phyloP scores from a whole-genome alignment of 164 flowering plant species.

The Chimonanthus salicifolius region DNA sequence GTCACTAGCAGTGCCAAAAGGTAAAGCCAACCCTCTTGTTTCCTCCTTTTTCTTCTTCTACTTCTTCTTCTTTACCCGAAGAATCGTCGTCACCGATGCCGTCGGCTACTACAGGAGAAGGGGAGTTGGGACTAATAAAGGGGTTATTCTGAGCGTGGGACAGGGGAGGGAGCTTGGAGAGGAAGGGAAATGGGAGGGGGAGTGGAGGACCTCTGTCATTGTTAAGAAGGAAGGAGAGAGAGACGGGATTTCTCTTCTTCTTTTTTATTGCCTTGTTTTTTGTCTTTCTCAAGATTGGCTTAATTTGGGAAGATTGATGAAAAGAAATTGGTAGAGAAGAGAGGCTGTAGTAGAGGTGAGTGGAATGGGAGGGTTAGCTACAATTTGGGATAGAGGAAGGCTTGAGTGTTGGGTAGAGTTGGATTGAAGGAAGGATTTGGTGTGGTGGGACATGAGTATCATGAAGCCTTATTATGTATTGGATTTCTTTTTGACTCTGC shows the following conservation, averaged over 20 bases:
- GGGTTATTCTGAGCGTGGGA: background rate
- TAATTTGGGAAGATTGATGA: background rate
- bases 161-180: slow-evolving; percentile 13
- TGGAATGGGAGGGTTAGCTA: slow-evolving; percentile 2
- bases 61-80: no score
- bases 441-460: slow-evolving; percentile 30
- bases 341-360: background rate
- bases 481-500: background rate
- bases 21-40: slow-evolving; percentile 45
- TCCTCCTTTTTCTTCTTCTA: slow-evolving; percentile 11
- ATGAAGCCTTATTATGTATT: slow-evolving; percentile 14
- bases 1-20: slow-evolving; percentile 63
- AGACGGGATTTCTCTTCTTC: background rate
- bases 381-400: background rate
- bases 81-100: no score
- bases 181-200: slow-evolving; percentile 30
- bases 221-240: background rate
- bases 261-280: no score
- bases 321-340: background rate
- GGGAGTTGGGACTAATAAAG: background rate
- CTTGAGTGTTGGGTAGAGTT: slow-evolving; percentile 8
- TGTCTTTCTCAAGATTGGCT: background rate
- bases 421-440: slow-evolving; percentile 28
- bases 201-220: slow-evolving; percentile 45
- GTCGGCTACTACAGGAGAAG: no score